Evolutionary conservation across 768 basidiomycete species (phyloP), one percentile per base, ranked within the genome.

Genomic region (Lentinula aciculospora): DNA sequence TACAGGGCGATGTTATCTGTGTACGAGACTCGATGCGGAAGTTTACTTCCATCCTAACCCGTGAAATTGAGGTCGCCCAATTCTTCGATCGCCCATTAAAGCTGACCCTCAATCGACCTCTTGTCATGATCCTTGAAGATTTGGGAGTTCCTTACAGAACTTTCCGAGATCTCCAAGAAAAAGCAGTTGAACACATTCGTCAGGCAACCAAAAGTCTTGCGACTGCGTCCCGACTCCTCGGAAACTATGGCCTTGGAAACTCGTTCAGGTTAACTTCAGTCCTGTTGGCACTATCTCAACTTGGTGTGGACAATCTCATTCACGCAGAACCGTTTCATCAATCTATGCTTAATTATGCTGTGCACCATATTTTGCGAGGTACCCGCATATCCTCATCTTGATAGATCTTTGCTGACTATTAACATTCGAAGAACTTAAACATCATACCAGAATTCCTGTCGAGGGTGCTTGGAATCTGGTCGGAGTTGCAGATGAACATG

Each of bases 21-120:
- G 67, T 87, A 1, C 71, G 86, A 6, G 76, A 73, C 1, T 85
- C 83, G 0, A 88, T 88, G 85, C 77, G 80, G 62, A 90, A 92
- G 67, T 90, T 90, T 61, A 71, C 79, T 28, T 76, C 77, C 1
- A 74, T 74, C 0, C 63, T 74, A 21, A 76, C 76, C 0, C 69
- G 64, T 3, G 72, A 73, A 4, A 76, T 89, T 12, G 85, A 89
- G 66, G 82, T 90, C 45, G 86, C 88, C 0, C 71, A 76, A 28
- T 78, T 81, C 3, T 90, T 89, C 66, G 77, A 84, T 62, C 72
- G 74, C 42, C 86, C 86, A 1, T 7, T 49, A 23, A 59, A 42
- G 19, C 23, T 59, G 60, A 86, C 68, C 60, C 68, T 80, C 19
- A 87, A 89, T 63, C 73, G 86, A 2, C 84, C 85, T 0, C 69